A percentile compares a stretch with the other conserved stretches of the same genome.
Evolutionary conservation across 2,329 filamentous ascomycete genomes (phyloP).

Genomic region (Pseudodiploospora longispora): DNA sequence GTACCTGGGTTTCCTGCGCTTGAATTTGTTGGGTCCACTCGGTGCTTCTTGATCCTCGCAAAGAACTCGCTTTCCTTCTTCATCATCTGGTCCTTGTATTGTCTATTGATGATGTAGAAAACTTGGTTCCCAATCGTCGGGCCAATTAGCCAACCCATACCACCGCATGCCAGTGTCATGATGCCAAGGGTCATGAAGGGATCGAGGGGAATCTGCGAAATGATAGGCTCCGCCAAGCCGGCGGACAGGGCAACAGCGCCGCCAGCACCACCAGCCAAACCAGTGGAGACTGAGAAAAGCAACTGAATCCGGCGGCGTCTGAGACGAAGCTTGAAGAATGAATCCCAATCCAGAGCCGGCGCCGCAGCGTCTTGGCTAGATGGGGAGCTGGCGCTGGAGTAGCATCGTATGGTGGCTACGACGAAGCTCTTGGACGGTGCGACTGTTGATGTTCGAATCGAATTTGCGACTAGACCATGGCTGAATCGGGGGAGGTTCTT

Average conservation of each 20-base stretch:
- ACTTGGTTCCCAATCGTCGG: slow-evolving; percentile 72
- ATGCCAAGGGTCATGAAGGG: slow-evolving; percentile 79
- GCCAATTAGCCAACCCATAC: slow-evolving; percentile 81
- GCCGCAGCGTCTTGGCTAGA: background rate
- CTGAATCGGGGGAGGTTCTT: too few relatives aligned
- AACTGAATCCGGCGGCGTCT: slow-evolving; percentile 78
- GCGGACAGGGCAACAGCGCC: slow-evolving; percentile 61
- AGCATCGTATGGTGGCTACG: slow-evolving; percentile 9
- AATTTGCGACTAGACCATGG: too few relatives aligned
- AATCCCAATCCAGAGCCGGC: slow-evolving; percentile 67
- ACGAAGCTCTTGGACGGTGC: background rate
- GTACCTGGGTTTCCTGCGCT: slow-evolving; percentile 77
- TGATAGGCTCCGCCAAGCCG: slow-evolving; percentile 62
- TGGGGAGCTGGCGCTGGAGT: slow-evolving; percentile 6
- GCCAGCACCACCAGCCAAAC: slow-evolving; percentile 50
- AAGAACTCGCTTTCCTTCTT: slow-evolving; percentile 94
- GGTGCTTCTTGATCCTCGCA: slow-evolving; percentile 79
- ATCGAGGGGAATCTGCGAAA: slow-evolving; percentile 72
- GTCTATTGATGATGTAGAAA: slow-evolving; percentile 69
- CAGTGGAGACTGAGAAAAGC: slow-evolving; percentile 61
- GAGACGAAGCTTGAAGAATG: slow-evolving; percentile 84
- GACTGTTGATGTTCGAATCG: slow-evolving; percentile 8
- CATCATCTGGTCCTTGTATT: slow-evolving; percentile 64
- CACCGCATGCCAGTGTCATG: slow-evolving; percentile 66
- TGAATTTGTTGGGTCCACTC: slow-evolving; percentile 83